A percentile compares a stretch with the other conserved stretches of the same genome.
Evolutionary conservation across 2,329 filamentous ascomycete species (phyloP).

Genomic region (Eutypella sp.): DNA sequence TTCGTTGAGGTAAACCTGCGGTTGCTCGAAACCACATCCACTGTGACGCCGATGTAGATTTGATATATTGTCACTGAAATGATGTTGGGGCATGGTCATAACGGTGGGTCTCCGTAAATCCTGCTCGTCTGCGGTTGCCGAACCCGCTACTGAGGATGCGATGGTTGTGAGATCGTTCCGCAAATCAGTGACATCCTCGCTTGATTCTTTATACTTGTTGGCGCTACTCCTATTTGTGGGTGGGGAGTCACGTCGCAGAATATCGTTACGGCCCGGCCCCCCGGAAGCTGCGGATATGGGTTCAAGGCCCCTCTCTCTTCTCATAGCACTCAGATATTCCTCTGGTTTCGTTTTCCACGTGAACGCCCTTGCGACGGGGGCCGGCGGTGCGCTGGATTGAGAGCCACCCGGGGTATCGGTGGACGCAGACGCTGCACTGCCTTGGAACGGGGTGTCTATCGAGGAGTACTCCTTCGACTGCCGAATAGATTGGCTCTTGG

Average conservation of each 20-base stretch:
- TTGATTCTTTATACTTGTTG: constrained; percentile 7
- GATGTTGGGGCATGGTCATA: constrained; percentile 43
- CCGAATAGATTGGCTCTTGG: constrained; percentile 48
- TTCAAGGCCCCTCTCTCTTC: constrained; percentile 28
- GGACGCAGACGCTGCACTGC: constrained; percentile 30
- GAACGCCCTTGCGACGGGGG: constrained; percentile 46
- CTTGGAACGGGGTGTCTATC: constrained; percentile 31
- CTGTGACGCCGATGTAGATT: constrained; percentile 61
- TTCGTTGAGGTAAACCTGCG: constrained; percentile 41
- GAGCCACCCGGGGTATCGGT: constrained; percentile 31
- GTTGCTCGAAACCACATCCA: constrained; percentile 33
- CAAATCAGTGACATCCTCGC: constrained; percentile 16
- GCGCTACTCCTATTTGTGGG: constrained; percentile 11
- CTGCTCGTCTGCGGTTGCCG: constrained; percentile 48
- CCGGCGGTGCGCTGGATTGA: constrained; percentile 33
- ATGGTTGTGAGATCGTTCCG: constrained; percentile 28
- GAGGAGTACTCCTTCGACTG: constrained; percentile 55
- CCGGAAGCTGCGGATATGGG: constrained; percentile 11
- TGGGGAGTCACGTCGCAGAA: constrained; percentile 8
- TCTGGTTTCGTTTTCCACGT: constrained; percentile 62
- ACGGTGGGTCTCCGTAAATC: constrained; percentile 53
- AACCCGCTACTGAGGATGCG: constrained; percentile 53
- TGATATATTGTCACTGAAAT: constrained; percentile 36
- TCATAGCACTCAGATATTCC: constrained; percentile 46
- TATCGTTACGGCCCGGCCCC: constrained; percentile 8